Evolutionary conservation across 164 flowering plant genomes (phyloP).

Genomic region (Magnolia officinalis): DNA sequence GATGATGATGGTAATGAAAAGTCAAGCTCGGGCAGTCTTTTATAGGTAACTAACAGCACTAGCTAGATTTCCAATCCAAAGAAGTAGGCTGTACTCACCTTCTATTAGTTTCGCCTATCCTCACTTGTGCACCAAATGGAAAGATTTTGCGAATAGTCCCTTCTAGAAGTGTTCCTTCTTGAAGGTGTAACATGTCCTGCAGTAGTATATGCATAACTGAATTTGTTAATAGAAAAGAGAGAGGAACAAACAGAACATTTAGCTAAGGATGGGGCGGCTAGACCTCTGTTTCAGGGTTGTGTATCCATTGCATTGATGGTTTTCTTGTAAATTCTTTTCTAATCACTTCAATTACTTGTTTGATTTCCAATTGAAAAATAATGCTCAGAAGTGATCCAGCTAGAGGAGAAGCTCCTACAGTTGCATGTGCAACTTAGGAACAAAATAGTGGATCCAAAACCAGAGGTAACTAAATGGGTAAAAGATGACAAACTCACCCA

Average conservation of each 20-base stretch:
- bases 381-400: background rate
- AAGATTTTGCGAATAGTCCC: slow-evolving; percentile 77
- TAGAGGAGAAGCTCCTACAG: background rate
- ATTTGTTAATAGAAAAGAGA: background rate
- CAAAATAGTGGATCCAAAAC: background rate
- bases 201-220: slow-evolving; percentile 10
- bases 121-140: slow-evolving; percentile 91
- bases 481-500: slow-evolving; percentile 59
- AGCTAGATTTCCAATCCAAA: too few species aligned
- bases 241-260: background rate
- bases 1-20: too few species aligned
- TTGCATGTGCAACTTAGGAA: background rate
- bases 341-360: background rate
- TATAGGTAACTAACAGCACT: too few species aligned
- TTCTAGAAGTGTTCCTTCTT: slow-evolving; percentile 83
- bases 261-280: too few species aligned
- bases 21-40: too few species aligned
- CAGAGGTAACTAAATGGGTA: background rate
- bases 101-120: slow-evolving; percentile 73
- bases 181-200: slow-evolving; percentile 68
- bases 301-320: too few species aligned
- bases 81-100: slow-evolving; percentile 39
- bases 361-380: background rate
- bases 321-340: too few species aligned
- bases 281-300: too few species aligned